A percentile compares a stretch with the other conserved stretches of the same genome.
Conservation (phyloP, 495 filamentous ascomycete species). For the Friedmanniomyces endolithicus region DNA sequence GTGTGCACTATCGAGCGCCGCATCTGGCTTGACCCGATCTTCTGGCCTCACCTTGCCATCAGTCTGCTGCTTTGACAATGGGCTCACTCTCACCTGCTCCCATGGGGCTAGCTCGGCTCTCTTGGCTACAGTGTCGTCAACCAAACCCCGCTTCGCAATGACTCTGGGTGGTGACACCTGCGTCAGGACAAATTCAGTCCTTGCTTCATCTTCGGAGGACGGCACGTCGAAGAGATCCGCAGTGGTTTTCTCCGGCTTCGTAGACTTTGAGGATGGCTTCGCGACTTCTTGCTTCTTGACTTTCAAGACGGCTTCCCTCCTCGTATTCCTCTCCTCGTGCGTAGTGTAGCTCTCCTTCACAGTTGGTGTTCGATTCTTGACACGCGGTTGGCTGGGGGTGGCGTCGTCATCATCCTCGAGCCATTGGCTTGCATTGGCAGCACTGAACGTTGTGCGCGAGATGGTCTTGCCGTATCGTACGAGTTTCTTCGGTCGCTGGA, state of each 20-base stretch:
- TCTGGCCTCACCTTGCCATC: neutral
- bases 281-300: neutral
- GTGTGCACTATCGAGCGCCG: neutral
- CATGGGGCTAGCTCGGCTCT: slow-evolving; percentile 8
- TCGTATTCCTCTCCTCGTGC: neutral
- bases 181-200: neutral
- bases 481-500: slow-evolving; percentile 14
- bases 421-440: neutral
- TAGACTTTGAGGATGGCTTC: neutral
- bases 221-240: slow-evolving; percentile 25
- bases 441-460: neutral
- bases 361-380: neutral
- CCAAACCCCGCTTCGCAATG: neutral
- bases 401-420: neutral
- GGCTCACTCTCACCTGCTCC: slow-evolving; percentile 8
- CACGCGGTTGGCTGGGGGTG: neutral
- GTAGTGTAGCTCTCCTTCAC: slow-evolving; percentile 1
- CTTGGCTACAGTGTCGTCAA: neutral
- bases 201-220: slow-evolving; percentile 23
- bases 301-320: neutral
- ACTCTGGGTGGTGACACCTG: neutral
- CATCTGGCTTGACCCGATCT: neutral
- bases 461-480: slow-evolving; percentile 7
- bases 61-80: neutral
- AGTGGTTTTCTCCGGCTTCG: neutral